Evolutionary conservation across 768 basidiomycete genomes (phyloP).

Genomic region (Leccinum truebloodii): DNA sequence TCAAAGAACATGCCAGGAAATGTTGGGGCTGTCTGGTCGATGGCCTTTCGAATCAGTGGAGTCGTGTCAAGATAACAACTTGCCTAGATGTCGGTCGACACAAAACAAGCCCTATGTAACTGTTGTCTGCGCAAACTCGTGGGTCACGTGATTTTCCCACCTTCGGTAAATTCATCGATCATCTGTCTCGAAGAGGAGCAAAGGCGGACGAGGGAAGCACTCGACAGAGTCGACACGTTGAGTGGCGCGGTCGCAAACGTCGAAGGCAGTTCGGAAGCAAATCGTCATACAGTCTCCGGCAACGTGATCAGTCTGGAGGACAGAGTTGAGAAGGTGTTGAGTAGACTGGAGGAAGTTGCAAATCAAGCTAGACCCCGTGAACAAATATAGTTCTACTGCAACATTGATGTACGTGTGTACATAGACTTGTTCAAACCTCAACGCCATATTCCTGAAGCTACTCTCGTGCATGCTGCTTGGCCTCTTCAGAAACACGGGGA

Average conservation of each 20-base stretch:
- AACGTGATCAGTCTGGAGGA: constrained; percentile 75
- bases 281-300: constrained; percentile 64
- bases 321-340: constrained; percentile 50
- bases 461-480: constrained; percentile 49
- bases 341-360: constrained; percentile 41
- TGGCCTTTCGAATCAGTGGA: too few species aligned
- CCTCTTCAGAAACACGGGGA: constrained; percentile 47
- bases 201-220: constrained; percentile 55
- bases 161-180: too few species aligned
- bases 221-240: constrained; percentile 53
- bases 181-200: constrained; percentile 68
- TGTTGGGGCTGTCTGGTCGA: too few species aligned
- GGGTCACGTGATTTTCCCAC: too few species aligned
- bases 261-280: constrained; percentile 75
- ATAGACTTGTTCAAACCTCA: constrained; percentile 4
- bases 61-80: too few species aligned
- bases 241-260: constrained; percentile 67
- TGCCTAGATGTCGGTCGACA: too few species aligned
- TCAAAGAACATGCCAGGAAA: too few species aligned
- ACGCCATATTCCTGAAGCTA: constrained; percentile 37
- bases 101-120: too few species aligned
- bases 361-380: constrained; percentile 14
- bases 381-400: neutral
- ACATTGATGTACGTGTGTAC: neutral
- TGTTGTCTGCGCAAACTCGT: too few species aligned